Evolutionary conservation across 148 eudicot genomes (phyloP), one percentile per base, ranked within the genome.

Genomic region (Limonium bicolor): DNA sequence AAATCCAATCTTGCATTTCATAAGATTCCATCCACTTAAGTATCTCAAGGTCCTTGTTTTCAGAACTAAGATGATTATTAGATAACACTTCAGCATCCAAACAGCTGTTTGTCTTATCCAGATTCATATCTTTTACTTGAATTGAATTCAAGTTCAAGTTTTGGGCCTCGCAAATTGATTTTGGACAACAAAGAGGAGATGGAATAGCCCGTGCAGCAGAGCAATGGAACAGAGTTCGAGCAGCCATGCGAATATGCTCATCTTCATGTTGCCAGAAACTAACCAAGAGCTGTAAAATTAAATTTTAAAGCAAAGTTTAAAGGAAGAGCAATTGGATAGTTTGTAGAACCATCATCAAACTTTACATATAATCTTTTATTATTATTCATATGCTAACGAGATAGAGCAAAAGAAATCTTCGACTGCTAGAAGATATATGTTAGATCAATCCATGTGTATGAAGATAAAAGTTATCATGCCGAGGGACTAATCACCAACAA

Each of bases 181-280:
- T 84, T 41, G 46, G 36, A 62, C 62, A 31, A 54, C 71, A 53
- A 12, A 92, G 56, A 36, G 95, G 86, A 49, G 65, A 63, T 39
- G 99, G 99, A 60, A 92, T 74, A 36, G 95, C 80, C 43, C 88
- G 71, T 53, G 99, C 76, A 55, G 99, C 95, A 67, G 99, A 77
- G 68, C 99, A 92, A 46, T 92, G 99, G 58, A 92, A 92, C 48
- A 92, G 48, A 28, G 99, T 70, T 23, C 88, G 77, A 36, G 99
- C 94, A 51, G 99, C 94, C 95, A 92, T 73, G 29, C 86, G 77
- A 33, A 92, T 84, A 61, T 81, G 95, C 55, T 85, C 94, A 59
- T 77, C 75, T 73, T 81, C 78, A 62, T 81, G 74, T 74, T 85
- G 99, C 99, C 99, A 92, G 59, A 85, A 85, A 60, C 95, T 92